phyloP scores from a whole-genome alignment of 2,329 filamentous ascomycete genomes.

The Colletotrichum cereale region DNA sequence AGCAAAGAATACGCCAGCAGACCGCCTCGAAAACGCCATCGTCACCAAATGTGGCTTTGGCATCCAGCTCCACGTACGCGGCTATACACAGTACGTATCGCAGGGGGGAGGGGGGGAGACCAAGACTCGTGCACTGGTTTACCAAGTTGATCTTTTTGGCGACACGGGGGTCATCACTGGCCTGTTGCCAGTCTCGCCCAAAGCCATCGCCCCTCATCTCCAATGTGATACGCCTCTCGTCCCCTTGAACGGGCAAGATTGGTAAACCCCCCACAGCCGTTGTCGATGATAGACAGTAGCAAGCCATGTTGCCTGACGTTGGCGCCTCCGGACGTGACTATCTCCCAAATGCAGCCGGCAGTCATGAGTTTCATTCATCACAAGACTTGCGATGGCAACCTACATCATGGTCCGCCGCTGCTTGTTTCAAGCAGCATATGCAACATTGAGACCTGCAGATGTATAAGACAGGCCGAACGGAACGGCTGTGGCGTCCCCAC shows the following conservation, averaged over 20 bases:
- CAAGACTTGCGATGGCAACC: slow-evolving; percentile 9
- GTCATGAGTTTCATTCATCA: slow-evolving; percentile 24
- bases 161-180: slow-evolving; percentile 2
- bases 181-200: slow-evolving; percentile 13
- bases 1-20: slow-evolving; percentile 21
- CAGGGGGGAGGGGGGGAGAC: no score
- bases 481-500: not conserved
- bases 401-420: slow-evolving; percentile 16
- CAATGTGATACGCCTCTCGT: slow-evolving; percentile 4
- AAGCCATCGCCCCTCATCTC: slow-evolving; percentile 7
- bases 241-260: slow-evolving; percentile 12
- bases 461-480: not conserved
- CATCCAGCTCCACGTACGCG: slow-evolving; percentile 2
- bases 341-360: slow-evolving; percentile 1
- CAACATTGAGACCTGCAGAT: slow-evolving; percentile 10
- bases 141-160: not conserved
- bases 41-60: slow-evolving; percentile 28
- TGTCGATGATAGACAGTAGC: not conserved
- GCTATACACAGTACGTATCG: not conserved
- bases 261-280: slow-evolving; percentile 14
- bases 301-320: not conserved
- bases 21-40: slow-evolving; percentile 32
- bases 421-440: slow-evolving; percentile 24
- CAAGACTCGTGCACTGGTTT: not conserved
- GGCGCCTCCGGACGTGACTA: not conserved